These are phyloP conservation scores for Aechmea fasciata DNA, from an alignment of 176 grass and related monocot genomes.

Conservation along the genomic window DNA sequence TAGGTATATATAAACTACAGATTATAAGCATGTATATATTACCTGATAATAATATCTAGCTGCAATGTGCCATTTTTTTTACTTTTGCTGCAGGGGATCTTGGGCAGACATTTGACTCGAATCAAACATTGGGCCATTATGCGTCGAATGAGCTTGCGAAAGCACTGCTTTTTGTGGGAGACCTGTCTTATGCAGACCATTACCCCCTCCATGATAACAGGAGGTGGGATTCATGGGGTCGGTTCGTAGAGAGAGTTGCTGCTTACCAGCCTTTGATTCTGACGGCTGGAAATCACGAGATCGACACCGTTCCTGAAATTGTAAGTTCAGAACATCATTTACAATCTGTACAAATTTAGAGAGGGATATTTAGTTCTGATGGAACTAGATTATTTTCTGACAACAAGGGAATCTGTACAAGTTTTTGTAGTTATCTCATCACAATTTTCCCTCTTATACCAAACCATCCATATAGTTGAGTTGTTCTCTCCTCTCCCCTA, in stretches of 20 bases:
- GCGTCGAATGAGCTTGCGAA: constrained; percentile 50
- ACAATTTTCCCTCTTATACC: too few relatives aligned
- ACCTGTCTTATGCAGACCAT: constrained; percentile 81
- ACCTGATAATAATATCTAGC: too few relatives aligned
- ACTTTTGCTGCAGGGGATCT: constrained; percentile 61
- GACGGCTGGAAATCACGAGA: constrained; percentile 89
- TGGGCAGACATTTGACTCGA: constrained; percentile 76
- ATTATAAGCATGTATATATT: too few relatives aligned
- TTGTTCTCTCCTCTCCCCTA: neutral
- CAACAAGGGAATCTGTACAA: too few relatives aligned
- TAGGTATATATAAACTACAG: constrained; percentile 25
- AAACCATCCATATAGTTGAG: neutral
- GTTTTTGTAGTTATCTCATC: too few relatives aligned
- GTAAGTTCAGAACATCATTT: constrained; percentile 23
- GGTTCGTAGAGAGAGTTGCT: constrained; percentile 73
- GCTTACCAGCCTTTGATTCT: constrained; percentile 97
- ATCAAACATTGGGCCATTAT: constrained; percentile 66
- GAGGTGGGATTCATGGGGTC: constrained; percentile 93
- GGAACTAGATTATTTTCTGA: too few relatives aligned
- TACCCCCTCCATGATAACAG: constrained; percentile 69
- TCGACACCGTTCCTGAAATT: constrained; percentile 72
- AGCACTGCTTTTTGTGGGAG: constrained; percentile 65
- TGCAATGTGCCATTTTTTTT: neutral
- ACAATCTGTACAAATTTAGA: neutral
- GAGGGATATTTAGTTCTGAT: too few relatives aligned